Conservation (phyloP, 305 asterid genomes). For the Salvia sclarea region DNA sequence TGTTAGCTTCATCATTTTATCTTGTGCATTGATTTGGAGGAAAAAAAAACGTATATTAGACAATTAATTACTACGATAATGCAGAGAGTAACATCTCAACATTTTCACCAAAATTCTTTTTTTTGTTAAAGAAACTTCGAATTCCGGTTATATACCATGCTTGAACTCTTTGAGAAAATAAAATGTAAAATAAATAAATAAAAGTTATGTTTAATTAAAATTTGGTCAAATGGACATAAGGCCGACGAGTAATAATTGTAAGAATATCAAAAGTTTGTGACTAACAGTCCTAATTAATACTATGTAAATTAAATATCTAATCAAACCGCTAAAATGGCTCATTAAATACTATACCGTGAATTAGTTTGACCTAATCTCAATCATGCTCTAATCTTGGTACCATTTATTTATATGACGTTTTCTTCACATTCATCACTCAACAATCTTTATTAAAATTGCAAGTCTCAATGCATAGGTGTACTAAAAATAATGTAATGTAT, state of each 20-base stretch:
- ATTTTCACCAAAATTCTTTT: no score
- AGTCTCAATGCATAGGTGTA: conserved; percentile 34
- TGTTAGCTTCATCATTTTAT: neutral
- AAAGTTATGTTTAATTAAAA: no score
- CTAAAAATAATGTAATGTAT: conserved; percentile 11
- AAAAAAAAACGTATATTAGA: neutral
- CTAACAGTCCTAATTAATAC: neutral
- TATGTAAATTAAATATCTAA: neutral
- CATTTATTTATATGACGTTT: neutral
- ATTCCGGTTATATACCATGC: no score
- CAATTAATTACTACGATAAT: neutral
- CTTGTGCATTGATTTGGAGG: neutral
- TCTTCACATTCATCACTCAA: neutral
- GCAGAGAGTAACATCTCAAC: no score
- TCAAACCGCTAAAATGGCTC: no score
- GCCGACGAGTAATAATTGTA: neutral
- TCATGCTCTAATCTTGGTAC: neutral
- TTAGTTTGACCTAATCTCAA: neutral
- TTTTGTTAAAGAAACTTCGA: no score
- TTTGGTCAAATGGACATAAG: neutral
- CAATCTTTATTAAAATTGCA: conserved; percentile 11
- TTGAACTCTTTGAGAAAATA: no score
- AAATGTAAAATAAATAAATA: no score
- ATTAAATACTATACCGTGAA: neutral
- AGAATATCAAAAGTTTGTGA: neutral